A percentile compares a stretch with the other conserved stretches of the same genome.
phyloP scores from a whole-genome alignment of 176 grass and related monocot genomes.

The Carex littledalei region DNA sequence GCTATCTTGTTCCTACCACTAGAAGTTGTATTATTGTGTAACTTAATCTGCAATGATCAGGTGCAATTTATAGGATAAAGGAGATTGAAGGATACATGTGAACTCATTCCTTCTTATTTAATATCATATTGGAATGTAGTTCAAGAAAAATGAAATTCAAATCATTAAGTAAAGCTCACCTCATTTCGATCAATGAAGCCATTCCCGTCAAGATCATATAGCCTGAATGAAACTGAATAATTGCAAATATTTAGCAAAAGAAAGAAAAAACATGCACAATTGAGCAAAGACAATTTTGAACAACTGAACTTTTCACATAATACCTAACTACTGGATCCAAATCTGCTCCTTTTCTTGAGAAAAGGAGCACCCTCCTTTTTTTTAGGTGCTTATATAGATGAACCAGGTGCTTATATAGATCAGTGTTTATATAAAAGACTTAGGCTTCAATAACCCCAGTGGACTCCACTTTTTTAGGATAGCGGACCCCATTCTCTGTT shows the following conservation, averaged over 20 bases:
- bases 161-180: constrained; percentile 36
- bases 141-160: constrained; percentile 3
- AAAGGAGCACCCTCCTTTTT: too few species aligned
- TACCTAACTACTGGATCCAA: not conserved
- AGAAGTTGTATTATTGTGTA: not conserved
- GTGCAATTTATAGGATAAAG: not conserved
- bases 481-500: too few species aligned
- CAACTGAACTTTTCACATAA: not conserved
- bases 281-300: not conserved
- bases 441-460: too few species aligned
- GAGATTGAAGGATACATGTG: not conserved
- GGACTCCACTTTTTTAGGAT: too few species aligned
- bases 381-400: too few species aligned
- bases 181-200: constrained; percentile 92
- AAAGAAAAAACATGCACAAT: not conserved
- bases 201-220: constrained; percentile 89
- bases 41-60: not conserved
- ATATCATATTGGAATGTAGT: not conserved
- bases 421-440: too few species aligned
- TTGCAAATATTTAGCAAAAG: constrained; percentile 1
- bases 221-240: constrained; percentile 72
- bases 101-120: not conserved
- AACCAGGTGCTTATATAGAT: too few species aligned
- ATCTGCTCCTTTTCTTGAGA: too few species aligned
- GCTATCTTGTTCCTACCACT: not conserved